Base-by-base conservation (phyloP, 495 filamentous ascomycete species). In the Aspergillus nanangensis region DNA sequence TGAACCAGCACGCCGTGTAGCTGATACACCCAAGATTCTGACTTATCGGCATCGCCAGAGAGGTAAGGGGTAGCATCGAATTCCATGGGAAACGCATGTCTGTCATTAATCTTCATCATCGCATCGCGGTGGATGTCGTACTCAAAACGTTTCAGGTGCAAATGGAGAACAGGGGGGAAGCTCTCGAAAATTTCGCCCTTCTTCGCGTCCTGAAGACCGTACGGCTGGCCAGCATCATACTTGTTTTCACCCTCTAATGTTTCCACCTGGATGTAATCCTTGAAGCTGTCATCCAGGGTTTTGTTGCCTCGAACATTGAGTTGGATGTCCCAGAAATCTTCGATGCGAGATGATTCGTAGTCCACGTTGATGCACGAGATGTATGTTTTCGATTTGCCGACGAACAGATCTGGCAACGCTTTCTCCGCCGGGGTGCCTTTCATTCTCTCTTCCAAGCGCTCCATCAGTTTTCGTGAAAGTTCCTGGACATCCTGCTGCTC, bases 401-500 rank as follows among this genome's bases (percentile, higher is more conserved):
- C 90, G 58, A 99, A 96, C 69, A 97, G 80, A 40, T 88, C 82
- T 0, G 88, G 81, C 17, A 99, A 74, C 2, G 86, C 88, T 52
- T 94, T 95, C 55, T 97, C 90, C n/a, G 89, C 89, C 37, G 85
- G 80, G 8, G 93, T 99, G 38, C 90, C 91, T 66, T 97, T 99
- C 93, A 99, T 99, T 60, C 85, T 89, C 58, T 90, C 82, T 59
- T 97, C 93, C 69, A 99, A 80, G 36, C 85, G 82, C 63, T 99
- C 93, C 86, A 99, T 97, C 23, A 99, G 74, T 61, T 96, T 96
- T 33, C 93, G 78, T 14, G 90, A 96, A 14, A 99, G 72, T 62
- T 99, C 93, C 60, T 99, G 93, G 7, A 99, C 93, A 67, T 99
- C 93, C 70, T 99, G 93, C 62, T 99, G 93, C 62, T 96, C 94